Evolutionary conservation across 371 early-diverging fungal genomes (phyloP), one percentile per base, ranked within the genome.

Genomic region (Mucor mucedo): DNA sequence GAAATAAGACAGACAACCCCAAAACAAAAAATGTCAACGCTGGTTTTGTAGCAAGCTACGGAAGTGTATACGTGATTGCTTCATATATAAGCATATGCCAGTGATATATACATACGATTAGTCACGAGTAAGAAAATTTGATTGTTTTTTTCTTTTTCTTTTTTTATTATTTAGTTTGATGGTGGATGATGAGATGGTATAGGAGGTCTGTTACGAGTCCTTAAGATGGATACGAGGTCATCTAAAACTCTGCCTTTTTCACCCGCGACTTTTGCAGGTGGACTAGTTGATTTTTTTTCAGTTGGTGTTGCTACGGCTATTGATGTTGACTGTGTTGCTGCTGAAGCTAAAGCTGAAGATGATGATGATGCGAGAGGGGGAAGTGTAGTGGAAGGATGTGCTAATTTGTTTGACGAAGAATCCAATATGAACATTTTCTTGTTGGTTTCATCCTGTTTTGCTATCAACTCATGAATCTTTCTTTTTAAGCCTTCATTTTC

Each of bases 401-500:
- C 47, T 29, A 16, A 39, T 44, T 45, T 30, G 29, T 58, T 38
- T 28, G 57, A 14, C 14, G 45, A 28, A 13, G 32, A 45, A 6
- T 27, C 27, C 29, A 29, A 2, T 41, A 33, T 9, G 40, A 35
- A n/a, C 47, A 55, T 58, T 39, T 47, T 56, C 11, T 47, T 52
- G 5, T 16, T 60, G 10, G 8, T 49, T 10, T 57, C n/a, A 35
- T 67, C 58, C 29, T 65, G 29, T 55, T 77, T 68, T 30, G 13
- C 30, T 50, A 50, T 30, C 16, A 80, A 50, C 41, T 67, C 63
- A 10, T 58, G 45, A 52, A 74, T 65, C 13, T 66, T 63, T 38
- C 64, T 59, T 9, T 69, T 62, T 39, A 78, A 42, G n/a, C 55
- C 59, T 41, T 73, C 55, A 55, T 78, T 80, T 60, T 72, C 69